A percentile compares a stretch with the other conserved stretches of the same genome.
These are phyloP conservation scores for Phytophthora aleatoria DNA, from an alignment of 352 stramenopile genomes.

Conservation along the genomic window DNA sequence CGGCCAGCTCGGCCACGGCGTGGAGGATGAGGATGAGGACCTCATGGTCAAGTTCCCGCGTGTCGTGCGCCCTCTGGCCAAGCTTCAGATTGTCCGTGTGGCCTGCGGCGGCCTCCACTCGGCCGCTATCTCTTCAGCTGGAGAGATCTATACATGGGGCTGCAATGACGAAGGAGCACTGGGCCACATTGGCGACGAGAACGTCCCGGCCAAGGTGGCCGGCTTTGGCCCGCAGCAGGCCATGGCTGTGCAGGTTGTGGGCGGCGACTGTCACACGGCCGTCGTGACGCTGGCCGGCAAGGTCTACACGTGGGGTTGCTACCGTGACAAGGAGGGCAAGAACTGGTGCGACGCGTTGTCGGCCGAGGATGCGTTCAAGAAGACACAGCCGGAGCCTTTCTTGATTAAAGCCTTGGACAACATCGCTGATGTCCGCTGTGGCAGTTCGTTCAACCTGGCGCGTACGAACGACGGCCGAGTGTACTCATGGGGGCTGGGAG, in stretches of 20 bases:
- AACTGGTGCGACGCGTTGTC: slow-evolving; percentile 86
- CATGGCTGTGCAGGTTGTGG: slow-evolving; percentile 72
- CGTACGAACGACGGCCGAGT: slow-evolving; percentile 87
- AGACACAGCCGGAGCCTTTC: slow-evolving; percentile 74
- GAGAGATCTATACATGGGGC: slow-evolving; percentile 95
- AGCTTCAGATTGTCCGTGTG: slow-evolving; percentile 66
- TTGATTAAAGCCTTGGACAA: slow-evolving; percentile 60
- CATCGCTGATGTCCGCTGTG: slow-evolving; percentile 84
- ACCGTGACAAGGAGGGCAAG: slow-evolving; percentile 97
- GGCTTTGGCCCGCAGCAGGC: slow-evolving; percentile 56
- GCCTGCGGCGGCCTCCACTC: slow-evolving; percentile 93
- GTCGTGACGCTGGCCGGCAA: slow-evolving; percentile 88
- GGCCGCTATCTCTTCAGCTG: slow-evolving; percentile 82
- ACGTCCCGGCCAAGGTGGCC: slow-evolving; percentile 64
- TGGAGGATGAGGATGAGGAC: slow-evolving; percentile 61
- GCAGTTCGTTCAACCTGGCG: slow-evolving; percentile 85
- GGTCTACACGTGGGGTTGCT: slow-evolving; percentile 95
- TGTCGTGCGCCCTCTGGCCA: slow-evolving; percentile 45
- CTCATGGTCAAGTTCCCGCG: slow-evolving; percentile 82
- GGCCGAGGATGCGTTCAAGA: slow-evolving; percentile 75
- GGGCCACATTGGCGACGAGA: slow-evolving; percentile 83
- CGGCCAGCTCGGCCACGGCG: slow-evolving; percentile 91
- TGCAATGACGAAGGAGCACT: slow-evolving; percentile 93
- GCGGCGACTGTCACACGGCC: slow-evolving; percentile 95
- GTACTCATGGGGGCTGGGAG: slow-evolving; percentile 92